Conservation (phyloP, 2,329 filamentous ascomycete species). For the Nannizziopsis arthrosporioides region DNA sequence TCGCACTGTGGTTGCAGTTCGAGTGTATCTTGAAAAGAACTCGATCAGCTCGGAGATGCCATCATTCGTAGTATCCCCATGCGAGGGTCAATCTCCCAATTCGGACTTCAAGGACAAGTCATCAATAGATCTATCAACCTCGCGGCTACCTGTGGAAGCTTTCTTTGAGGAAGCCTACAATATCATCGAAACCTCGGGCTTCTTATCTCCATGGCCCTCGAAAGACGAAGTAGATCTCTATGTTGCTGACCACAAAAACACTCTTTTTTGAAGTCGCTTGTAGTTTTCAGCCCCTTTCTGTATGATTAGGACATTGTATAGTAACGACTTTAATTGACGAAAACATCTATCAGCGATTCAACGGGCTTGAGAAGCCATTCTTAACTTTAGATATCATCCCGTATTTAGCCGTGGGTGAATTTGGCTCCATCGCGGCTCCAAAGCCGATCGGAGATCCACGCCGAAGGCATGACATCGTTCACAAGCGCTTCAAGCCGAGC, state of each 20-base stretch:
- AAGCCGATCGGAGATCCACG: constrained; percentile 6
- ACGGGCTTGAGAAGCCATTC: neutral
- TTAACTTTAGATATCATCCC: neutral
- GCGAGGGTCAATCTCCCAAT: neutral
- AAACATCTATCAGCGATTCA: too few species aligned
- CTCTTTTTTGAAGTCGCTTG: neutral
- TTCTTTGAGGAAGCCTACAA: constrained; percentile 27
- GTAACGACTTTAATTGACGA: too few species aligned
- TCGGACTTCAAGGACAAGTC: neutral
- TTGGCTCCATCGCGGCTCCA: neutral
- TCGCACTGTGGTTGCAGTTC: constrained; percentile 30
- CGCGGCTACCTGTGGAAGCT: neutral
- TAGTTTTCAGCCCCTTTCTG: constrained; percentile 9
- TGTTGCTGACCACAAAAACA: constrained; percentile 11
- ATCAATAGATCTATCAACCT: neutral
- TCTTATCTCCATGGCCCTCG: constrained; percentile 29
- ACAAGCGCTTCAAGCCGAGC: neutral
- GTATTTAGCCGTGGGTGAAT: neutral
- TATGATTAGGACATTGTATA: neutral
- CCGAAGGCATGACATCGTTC: constrained; percentile 2
- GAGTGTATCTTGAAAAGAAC: constrained; percentile 31
- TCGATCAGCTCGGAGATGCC: constrained; percentile 12
- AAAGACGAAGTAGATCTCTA: constrained; percentile 32
- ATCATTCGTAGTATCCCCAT: neutral
- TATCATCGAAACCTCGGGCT: constrained; percentile 24